phyloP scores from a whole-genome alignment of 352 stramenopile species.

The Globisporangium canariense region DNA sequence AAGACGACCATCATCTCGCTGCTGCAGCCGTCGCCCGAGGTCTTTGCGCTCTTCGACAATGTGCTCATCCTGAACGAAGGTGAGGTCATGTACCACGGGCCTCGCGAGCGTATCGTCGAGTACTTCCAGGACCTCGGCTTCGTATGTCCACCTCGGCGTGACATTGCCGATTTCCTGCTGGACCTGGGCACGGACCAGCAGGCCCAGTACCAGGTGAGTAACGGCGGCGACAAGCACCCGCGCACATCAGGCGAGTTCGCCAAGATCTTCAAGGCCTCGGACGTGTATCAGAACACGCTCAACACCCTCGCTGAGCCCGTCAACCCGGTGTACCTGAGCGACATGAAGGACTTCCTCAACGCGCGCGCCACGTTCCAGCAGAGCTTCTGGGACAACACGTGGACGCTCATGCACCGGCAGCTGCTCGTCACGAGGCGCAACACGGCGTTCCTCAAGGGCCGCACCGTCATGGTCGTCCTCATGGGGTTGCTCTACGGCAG shows the following conservation, averaged over 20 bases:
- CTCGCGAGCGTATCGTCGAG: conserved; percentile 40
- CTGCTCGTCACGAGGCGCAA: conserved; percentile 23
- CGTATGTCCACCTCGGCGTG: conserved; percentile 24
- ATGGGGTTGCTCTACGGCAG: conserved; percentile 26
- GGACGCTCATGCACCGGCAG: conserved; percentile 20
- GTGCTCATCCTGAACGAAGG: conserved; percentile 85
- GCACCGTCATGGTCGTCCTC: conserved; percentile 25
- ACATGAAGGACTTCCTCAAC: conserved; percentile 10
- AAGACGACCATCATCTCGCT: conserved; percentile 47
- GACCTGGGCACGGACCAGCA: conserved; percentile 24
- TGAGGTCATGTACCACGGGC: conserved; percentile 79
- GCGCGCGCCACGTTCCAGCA: conserved; percentile 16
- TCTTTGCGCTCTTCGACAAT: conserved; percentile 88
- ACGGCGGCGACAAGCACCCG: not conserved
- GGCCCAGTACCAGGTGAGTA: conserved; percentile 17
- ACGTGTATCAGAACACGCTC: conserved; percentile 19
- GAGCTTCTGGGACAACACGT: conserved; percentile 16
- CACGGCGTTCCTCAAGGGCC: conserved; percentile 19
- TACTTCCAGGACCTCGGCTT: conserved; percentile 70
- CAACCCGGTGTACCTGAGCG: conserved; percentile 3
- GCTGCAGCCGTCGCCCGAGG: conserved; percentile 83
- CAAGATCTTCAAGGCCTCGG: conserved; percentile 16
- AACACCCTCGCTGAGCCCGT: conserved; percentile 1
- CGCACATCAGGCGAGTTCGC: conserved; percentile 17
- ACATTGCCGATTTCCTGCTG: conserved; percentile 28